Percentiles rank a stretch among this genome's conserved stretches.
Conservation (phyloP, 768 basidiomycete species). For the Suillus paluster region DNA sequence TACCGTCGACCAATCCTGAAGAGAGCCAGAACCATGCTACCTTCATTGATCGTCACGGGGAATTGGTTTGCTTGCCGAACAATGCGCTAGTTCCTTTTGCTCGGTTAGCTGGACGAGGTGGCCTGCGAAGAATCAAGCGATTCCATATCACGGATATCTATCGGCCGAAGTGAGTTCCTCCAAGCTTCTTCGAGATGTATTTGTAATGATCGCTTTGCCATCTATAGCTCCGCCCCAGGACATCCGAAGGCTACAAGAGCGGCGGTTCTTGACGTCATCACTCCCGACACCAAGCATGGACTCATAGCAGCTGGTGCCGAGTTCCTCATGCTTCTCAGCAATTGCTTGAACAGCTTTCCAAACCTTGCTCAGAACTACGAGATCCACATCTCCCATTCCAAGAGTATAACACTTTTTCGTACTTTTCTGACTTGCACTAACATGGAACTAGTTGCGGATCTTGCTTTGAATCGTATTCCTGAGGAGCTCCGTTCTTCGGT, state of each 20-base stretch:
- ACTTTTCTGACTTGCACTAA: neutral
- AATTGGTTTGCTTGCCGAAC: slow-evolving; percentile 73
- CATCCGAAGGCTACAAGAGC: slow-evolving; percentile 77
- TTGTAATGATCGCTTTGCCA: slow-evolving; percentile 9
- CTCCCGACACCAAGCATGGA: slow-evolving; percentile 66
- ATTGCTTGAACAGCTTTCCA: slow-evolving; percentile 73
- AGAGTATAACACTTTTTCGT: slow-evolving; percentile 50
- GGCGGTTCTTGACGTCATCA: slow-evolving; percentile 85
- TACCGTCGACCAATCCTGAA: slow-evolving; percentile 67
- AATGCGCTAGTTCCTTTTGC: slow-evolving; percentile 79
- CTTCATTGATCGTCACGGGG: slow-evolving; percentile 81
- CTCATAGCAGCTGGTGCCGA: slow-evolving; percentile 76
- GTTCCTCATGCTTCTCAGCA: slow-evolving; percentile 67
- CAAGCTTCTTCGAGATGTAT: slow-evolving; percentile 9
- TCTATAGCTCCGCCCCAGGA: slow-evolving; percentile 60
- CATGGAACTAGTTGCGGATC: slow-evolving; percentile 62
- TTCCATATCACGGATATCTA: slow-evolving; percentile 80
- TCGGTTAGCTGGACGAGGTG: slow-evolving; percentile 74
- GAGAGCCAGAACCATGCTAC: slow-evolving; percentile 70
- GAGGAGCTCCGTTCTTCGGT: slow-evolving; percentile 57
- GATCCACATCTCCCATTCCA: slow-evolving; percentile 79
- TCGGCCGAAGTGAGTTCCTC: slow-evolving; percentile 58
- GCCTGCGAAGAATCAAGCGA: slow-evolving; percentile 75
- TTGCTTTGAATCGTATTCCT: slow-evolving; percentile 65
- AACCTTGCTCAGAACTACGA: slow-evolving; percentile 70